phyloP scores from a whole-genome alignment of 2,329 filamentous ascomycete genomes.

The Fusarium keratoplasticum region DNA sequence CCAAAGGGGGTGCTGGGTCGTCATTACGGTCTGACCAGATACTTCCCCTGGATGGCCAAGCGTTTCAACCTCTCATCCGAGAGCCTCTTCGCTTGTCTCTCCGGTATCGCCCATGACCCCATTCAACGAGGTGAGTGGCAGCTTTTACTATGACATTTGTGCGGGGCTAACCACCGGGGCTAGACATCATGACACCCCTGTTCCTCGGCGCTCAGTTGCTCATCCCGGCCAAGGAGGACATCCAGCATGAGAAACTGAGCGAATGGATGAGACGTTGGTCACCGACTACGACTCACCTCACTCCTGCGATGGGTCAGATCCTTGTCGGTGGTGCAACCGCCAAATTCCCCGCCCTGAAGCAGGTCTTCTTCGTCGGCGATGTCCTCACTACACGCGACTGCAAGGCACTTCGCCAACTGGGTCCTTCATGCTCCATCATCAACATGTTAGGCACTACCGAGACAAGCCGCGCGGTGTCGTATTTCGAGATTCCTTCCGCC shows the following conservation, averaged over 20 bases:
- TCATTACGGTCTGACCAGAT: constrained; percentile 87
- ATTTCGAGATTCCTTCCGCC: constrained; percentile 79
- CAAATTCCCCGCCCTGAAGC: constrained; percentile 69
- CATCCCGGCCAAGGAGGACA: constrained; percentile 83
- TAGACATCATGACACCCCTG: constrained; percentile 88
- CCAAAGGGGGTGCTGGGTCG: constrained; percentile 90
- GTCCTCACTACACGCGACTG: constrained; percentile 88
- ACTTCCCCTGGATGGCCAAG: constrained; percentile 96
- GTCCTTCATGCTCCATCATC: constrained; percentile 44
- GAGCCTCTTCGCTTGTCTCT: constrained; percentile 83
- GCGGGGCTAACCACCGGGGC: constrained; percentile 11
- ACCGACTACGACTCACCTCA: constrained; percentile 83
- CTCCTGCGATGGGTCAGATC: constrained; percentile 95
- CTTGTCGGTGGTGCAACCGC: constrained; percentile 83
- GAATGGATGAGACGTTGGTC: constrained; percentile 80
- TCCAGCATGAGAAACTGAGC: constrained; percentile 88
- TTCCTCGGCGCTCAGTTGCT: constrained; percentile 86
- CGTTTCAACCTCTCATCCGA: constrained; percentile 79
- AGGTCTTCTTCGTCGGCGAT: constrained; percentile 94
- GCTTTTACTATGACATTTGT: not conserved
- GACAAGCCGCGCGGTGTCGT: constrained; percentile 71
- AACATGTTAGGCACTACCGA: constrained; percentile 18
- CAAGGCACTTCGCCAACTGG: constrained; percentile 77
- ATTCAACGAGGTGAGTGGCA: constrained; percentile 66
- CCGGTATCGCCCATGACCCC: constrained; percentile 83